These are phyloP conservation scores for Linum tenue DNA, from an alignment of 345 rosid genomes.

Conservation along the genomic window DNA sequence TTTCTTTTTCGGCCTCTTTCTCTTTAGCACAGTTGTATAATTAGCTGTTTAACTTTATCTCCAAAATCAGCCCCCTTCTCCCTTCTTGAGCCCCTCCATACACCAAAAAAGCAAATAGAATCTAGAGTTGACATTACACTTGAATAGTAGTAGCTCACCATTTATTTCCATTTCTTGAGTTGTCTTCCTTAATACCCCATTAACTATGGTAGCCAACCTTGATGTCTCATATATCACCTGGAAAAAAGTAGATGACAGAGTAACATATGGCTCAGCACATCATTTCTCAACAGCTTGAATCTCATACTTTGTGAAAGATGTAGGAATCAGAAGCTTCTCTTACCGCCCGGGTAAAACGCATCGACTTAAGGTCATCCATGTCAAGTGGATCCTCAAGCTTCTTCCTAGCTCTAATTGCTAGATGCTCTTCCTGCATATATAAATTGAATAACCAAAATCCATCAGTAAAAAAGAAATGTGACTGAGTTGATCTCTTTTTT, in stretches of 20 bases:
- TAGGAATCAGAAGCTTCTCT: slow-evolving; percentile 15
- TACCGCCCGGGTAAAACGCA: slow-evolving; percentile 87
- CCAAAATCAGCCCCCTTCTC: neutral
- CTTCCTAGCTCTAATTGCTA: slow-evolving; percentile 52
- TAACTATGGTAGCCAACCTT: slow-evolving; percentile 68
- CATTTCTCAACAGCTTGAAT: neutral
- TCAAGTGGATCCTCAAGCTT: slow-evolving; percentile 55
- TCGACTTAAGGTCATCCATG: slow-evolving; percentile 58
- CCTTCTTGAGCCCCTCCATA: neutral
- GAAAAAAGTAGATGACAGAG: neutral
- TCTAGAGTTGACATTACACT: neutral
- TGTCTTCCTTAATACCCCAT: slow-evolving; percentile 75
- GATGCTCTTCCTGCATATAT: slow-evolving; percentile 59
- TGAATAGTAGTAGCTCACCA: slow-evolving; percentile 21
- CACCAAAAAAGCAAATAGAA: neutral
- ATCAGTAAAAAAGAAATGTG: neutral
- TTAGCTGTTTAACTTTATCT: neutral
- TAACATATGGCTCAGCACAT: no score
- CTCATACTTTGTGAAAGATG: neutral
- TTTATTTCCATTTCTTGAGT: slow-evolving; percentile 54
- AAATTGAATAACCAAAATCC: neutral
- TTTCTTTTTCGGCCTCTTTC: neutral
- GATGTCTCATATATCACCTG: slow-evolving; percentile 76
- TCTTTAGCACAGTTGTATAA: neutral
- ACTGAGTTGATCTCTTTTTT: neutral